phyloP scores from a whole-genome alignment of 495 filamentous ascomycete genomes.

The Platismatia glauca region DNA sequence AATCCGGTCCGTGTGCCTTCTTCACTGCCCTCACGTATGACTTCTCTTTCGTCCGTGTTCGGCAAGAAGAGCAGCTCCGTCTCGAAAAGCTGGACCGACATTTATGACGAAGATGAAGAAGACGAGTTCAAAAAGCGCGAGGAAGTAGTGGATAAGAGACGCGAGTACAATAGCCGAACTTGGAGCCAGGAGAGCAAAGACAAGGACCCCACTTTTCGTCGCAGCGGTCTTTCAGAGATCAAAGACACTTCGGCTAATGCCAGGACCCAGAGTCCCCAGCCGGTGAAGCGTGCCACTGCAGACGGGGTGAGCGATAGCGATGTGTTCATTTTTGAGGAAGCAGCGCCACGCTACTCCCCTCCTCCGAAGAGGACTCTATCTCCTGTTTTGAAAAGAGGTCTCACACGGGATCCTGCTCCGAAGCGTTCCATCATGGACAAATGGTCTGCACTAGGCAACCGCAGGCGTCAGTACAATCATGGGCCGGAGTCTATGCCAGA shows the following conservation, averaged over 20 bases:
- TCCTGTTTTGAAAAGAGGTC: constrained; percentile 24
- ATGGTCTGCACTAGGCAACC: constrained; percentile 77
- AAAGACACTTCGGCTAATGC: constrained; percentile 18
- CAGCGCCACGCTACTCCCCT: constrained; percentile 43
- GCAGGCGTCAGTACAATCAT: constrained; percentile 57
- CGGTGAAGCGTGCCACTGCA: constrained; percentile 35
- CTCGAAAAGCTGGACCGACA: constrained; percentile 95
- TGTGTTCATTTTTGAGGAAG: constrained; percentile 62
- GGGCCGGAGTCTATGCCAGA: constrained; percentile 31
- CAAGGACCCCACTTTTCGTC: constrained; percentile 29
- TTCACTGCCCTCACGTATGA: constrained; percentile 65
- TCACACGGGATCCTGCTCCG: constrained; percentile 25
- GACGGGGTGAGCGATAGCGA: constrained; percentile 52
- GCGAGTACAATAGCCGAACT: constrained; percentile 68
- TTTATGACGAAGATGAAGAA: constrained; percentile 85
- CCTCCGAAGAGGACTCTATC: constrained; percentile 37
- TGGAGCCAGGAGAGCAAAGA: constrained; percentile 69
- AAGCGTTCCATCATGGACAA: constrained; percentile 54
- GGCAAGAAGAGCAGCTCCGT: constrained; percentile 63
- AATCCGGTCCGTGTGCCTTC: constrained; percentile 57
- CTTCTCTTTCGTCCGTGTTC: constrained; percentile 67
- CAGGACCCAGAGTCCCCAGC: constrained; percentile 20
- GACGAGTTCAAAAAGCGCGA: constrained; percentile 54
- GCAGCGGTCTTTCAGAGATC: constrained; percentile 33
- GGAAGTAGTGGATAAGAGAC: constrained; percentile 50